Base-by-base conservation (phyloP, 768 basidiomycete species). In the Suillus lakei region DNA sequence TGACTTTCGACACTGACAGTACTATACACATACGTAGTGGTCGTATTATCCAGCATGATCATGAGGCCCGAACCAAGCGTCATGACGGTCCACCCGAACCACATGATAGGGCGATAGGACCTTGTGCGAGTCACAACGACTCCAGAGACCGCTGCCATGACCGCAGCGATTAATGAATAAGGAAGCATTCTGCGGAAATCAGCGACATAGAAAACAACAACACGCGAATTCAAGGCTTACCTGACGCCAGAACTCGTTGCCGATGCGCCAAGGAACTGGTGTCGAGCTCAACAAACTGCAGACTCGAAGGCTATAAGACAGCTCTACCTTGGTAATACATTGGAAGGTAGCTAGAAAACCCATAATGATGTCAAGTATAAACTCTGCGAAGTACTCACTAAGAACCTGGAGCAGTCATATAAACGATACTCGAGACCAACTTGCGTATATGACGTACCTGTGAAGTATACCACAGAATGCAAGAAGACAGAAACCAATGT, bases 311-410 rank as follows among this genome's bases (percentile, higher is more conserved):
- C 32, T 38, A 12, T 15, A 23, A 30, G n/a, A 0, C 26, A 23
- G 63, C 32, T 59, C 39, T 64, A 38, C 74, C 76, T 67, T 82
- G 82, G 61, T 77, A 83, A 65, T 81, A 82, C 60, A 82, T 67
- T 5, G 82, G 81, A 41, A 82, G 60, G 60, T 82, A 81, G 63
- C 74, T 77, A 32, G 44, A 16, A 60, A 12, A 32, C 5, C 12
- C 6, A 44, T 75, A 30, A 74, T 43, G 61, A 55, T 15, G 30
- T 1, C 32, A 30, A 13, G 10, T 21, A 44, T 41, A 15, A 51
- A 2, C 13, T 6, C 12, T 1, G 4, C 8, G 62, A 61, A 5
- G n/a, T 21, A 65, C 74, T 15, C 56, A 77, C 74, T 72, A 78
- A 72, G 62, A 70, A 61, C 43, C 74, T 77, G 60, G 64, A 58